phyloP scores from a whole-genome alignment of 345 rosid species.

The Stellera chamaejasme region DNA sequence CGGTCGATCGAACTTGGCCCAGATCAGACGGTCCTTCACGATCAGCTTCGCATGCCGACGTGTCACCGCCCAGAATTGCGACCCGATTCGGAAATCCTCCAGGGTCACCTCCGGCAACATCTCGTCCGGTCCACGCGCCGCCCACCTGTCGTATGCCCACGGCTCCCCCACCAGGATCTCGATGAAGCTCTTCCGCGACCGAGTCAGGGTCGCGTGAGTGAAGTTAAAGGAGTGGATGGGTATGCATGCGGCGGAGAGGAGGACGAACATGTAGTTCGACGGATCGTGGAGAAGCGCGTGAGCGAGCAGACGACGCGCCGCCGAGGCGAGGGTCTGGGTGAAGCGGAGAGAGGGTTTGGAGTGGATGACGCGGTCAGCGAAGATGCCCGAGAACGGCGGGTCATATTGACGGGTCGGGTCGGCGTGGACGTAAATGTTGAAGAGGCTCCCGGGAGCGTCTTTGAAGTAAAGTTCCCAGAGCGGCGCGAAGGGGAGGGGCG shows the following conservation, averaged over 20 bases:
- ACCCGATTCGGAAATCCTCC: slow-evolving; percentile 69
- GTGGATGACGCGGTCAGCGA: slow-evolving; percentile 38
- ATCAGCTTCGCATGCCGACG: slow-evolving; percentile 62
- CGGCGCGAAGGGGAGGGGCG: slow-evolving; percentile 60
- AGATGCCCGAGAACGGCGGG: slow-evolving; percentile 48
- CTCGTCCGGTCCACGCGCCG: slow-evolving; percentile 60
- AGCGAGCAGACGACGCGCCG: slow-evolving; percentile 63
- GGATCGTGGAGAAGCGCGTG: slow-evolving; percentile 63
- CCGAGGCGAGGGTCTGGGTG: slow-evolving; percentile 58
- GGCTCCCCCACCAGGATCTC: slow-evolving; percentile 53
- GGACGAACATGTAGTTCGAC: slow-evolving; percentile 51
- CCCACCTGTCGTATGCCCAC: slow-evolving; percentile 57
- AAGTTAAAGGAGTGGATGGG: slow-evolving; percentile 62
- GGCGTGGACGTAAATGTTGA: slow-evolving; percentile 65
- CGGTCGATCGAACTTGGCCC: slow-evolving; percentile 53
- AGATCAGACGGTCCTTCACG: slow-evolving; percentile 43
- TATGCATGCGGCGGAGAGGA: slow-evolving; percentile 61
- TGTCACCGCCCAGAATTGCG: slow-evolving; percentile 77
- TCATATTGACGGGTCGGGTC: slow-evolving; percentile 43
- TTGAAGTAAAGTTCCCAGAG: slow-evolving; percentile 61
- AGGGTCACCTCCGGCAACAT: slow-evolving; percentile 71
- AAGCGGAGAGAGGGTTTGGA: slow-evolving; percentile 41
- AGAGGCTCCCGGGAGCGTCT: slow-evolving; percentile 23
- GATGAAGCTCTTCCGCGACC: slow-evolving; percentile 53
- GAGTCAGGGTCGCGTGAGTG: slow-evolving; percentile 29